These are phyloP conservation scores for Bacidia gigantensis DNA, from an alignment of 495 filamentous ascomycete species.

Conservation along the genomic window DNA sequence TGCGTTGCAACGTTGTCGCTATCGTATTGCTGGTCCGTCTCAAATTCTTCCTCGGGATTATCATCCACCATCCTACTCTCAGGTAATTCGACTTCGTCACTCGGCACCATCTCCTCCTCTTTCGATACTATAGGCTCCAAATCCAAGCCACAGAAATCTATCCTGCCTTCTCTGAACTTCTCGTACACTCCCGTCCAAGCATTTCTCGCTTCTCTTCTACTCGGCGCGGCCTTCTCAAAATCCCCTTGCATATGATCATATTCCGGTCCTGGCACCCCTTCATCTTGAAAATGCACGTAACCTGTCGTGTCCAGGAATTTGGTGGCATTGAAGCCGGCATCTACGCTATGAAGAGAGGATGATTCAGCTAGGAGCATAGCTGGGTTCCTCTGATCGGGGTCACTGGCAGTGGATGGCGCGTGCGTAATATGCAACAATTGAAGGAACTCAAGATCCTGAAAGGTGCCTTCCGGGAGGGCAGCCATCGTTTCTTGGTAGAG, in stretches of 20 bases:
- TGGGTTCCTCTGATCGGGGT: constrained; percentile 16
- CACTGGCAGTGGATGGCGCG: constrained; percentile 9
- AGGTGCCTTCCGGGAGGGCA: constrained; percentile 12
- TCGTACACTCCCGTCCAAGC: constrained; percentile 31
- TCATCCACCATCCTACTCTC: not conserved
- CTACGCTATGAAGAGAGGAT: constrained; percentile 11
- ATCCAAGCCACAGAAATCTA: constrained; percentile 26
- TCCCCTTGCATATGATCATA: constrained; percentile 26
- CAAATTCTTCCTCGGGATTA: not conserved
- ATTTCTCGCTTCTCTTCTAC: constrained; percentile 25
- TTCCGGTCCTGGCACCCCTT: constrained; percentile 32
- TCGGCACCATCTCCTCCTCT: not conserved
- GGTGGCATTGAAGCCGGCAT: constrained; percentile 26
- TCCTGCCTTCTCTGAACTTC: constrained; percentile 21
- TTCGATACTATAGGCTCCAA: constrained; percentile 11
- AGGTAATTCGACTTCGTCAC: not conserved
- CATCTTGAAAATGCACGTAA: constrained; percentile 31
- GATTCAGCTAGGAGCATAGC: constrained; percentile 14
- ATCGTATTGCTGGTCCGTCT: not conserved
- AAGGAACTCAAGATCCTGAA: constrained; percentile 13
- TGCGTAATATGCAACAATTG: constrained; percentile 3
- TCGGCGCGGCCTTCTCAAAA: constrained; percentile 24
- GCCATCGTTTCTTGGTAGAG: constrained; percentile 3
- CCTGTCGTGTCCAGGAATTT: constrained; percentile 24
- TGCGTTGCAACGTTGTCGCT: not conserved